These are phyloP conservation scores for Polyplosphaeria fusca DNA, from an alignment of 495 filamentous ascomycete genomes.

Conservation along the genomic window DNA sequence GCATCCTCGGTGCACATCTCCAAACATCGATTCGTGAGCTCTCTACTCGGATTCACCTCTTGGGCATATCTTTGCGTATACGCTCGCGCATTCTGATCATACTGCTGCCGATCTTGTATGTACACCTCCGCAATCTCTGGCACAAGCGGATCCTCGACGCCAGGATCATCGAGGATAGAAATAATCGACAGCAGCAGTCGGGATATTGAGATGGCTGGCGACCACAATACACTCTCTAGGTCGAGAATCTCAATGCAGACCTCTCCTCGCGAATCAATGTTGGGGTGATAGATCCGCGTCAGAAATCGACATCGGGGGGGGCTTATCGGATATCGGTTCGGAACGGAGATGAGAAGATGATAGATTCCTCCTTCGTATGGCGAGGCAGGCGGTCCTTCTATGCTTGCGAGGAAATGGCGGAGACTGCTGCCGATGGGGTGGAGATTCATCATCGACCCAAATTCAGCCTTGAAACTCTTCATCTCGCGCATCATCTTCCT, in stretches of 20 bases:
- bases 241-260: not conserved
- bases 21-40: too few species aligned
- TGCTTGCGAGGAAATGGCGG: not conserved
- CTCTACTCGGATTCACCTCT: too few species aligned
- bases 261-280: not conserved
- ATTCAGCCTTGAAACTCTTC: too few species aligned
- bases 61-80: not conserved
- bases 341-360: not conserved
- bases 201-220: not conserved
- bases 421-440: not conserved
- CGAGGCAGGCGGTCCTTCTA: not conserved
- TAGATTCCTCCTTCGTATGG: not conserved
- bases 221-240: not conserved
- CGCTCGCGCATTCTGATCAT: not conserved
- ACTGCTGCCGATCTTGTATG: not conserved
- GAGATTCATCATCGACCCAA: too few species aligned
- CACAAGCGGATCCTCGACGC: not conserved
- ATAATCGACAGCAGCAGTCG: not conserved
- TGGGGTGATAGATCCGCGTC: slow-evolving; percentile 1
- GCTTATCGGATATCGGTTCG: not conserved
- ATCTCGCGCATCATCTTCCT: too few species aligned
- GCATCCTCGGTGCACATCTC: too few species aligned
- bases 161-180: not conserved
- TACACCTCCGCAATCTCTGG: not conserved
- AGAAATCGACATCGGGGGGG: not conserved